These are phyloP conservation scores for Chlamydomonas incerta DNA, from an alignment of 139 green algal genomes.

Conservation along the genomic window DNA sequence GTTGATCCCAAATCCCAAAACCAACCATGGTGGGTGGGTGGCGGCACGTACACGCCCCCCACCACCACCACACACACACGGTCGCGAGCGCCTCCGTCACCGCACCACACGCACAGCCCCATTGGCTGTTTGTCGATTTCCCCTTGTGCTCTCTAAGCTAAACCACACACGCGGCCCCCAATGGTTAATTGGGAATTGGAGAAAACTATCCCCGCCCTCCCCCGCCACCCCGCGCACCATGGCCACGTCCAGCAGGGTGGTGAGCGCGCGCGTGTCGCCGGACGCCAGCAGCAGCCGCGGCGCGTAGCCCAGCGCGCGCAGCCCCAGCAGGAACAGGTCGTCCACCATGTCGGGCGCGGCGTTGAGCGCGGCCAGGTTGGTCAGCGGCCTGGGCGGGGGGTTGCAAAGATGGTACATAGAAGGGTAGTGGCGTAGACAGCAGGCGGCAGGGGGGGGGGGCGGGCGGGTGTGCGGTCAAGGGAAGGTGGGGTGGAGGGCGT, in stretches of 20 bases:
- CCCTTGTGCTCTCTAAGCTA: too few species aligned
- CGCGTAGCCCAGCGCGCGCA: constrained; percentile 67
- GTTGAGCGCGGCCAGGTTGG: constrained; percentile 54
- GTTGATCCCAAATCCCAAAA: too few species aligned
- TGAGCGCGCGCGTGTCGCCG: constrained; percentile 48
- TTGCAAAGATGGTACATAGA: background rate
- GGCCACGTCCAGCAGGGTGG: constrained; percentile 69
- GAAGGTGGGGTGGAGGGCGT: background rate
- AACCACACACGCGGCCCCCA: too few species aligned
- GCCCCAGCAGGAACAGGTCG: constrained; percentile 85
- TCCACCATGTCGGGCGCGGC: constrained; percentile 79
- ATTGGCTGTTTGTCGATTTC: too few species aligned
- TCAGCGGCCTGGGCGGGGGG: constrained; percentile 7
- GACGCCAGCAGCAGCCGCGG: constrained; percentile 65
- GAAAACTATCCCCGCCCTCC: background rate
- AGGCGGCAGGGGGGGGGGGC: background rate
- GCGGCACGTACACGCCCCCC: too few species aligned
- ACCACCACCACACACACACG: too few species aligned
- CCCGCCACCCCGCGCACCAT: constrained; percentile 40
- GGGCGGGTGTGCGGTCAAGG: background rate
- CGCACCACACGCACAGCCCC: too few species aligned
- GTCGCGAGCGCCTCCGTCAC: too few species aligned
- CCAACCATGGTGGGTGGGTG: too few species aligned
- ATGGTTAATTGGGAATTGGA: too few species aligned
- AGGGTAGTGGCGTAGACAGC: background rate